These are phyloP conservation scores for Microcyclospora tardicrescens DNA, from an alignment of 2,329 filamentous ascomycete species.

Conservation along the genomic window DNA sequence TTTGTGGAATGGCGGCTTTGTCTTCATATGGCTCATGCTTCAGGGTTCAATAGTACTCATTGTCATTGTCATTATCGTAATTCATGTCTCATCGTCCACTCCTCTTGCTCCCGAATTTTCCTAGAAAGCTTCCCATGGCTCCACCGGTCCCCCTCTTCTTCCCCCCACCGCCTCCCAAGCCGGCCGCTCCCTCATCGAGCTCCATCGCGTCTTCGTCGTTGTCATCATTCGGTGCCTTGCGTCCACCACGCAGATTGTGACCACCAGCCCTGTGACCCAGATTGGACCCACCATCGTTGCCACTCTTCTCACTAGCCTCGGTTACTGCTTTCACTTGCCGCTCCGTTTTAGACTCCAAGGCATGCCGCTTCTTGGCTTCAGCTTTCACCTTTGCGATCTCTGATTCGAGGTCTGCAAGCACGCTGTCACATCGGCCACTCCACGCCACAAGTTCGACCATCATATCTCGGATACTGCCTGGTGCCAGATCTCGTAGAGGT, in stretches of 20 bases:
- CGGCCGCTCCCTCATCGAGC: constrained; percentile 13
- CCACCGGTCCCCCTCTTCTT: constrained; percentile 4
- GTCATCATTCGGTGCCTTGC: constrained; percentile 10
- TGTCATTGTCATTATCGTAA: too few species aligned
- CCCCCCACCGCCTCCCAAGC: constrained; percentile 1
- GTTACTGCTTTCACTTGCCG: constrained; percentile 24
- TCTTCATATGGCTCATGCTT: too few species aligned
- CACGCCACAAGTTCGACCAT: constrained; percentile 57
- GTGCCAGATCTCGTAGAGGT: constrained; percentile 73
- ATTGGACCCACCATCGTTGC: constrained; percentile 2
- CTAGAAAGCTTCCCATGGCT: too few species aligned
- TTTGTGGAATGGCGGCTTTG: too few species aligned
- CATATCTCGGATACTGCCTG: constrained; percentile 57
- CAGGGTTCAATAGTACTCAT: too few species aligned
- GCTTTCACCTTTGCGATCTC: constrained; percentile 56
- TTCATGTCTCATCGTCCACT: too few species aligned
- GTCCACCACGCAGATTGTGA: constrained; percentile 2
- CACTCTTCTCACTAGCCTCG: constrained; percentile 12
- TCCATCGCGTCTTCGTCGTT: constrained; percentile 23
- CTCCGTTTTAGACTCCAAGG: constrained; percentile 30
- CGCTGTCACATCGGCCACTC: constrained; percentile 63
- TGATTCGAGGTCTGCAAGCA: constrained; percentile 60
- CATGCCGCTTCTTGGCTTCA: constrained; percentile 28
- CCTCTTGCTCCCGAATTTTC: too few species aligned
- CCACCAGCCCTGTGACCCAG: neutral